These are phyloP conservation scores for Salix udensis DNA, from an alignment of 345 rosid species.

Conservation along the genomic window DNA sequence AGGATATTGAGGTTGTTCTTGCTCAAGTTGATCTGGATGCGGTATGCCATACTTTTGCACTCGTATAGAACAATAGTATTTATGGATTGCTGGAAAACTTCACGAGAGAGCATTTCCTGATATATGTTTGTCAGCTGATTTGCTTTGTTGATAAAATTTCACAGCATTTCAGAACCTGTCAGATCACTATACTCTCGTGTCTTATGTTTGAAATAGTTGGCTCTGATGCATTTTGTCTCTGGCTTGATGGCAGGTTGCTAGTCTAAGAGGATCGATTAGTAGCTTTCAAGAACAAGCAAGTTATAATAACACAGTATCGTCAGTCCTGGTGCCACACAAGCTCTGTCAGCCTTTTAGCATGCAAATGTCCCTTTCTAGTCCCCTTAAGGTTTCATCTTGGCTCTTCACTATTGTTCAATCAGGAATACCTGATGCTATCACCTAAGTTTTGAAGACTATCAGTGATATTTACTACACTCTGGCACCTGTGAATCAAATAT, in stretches of 20 bases:
- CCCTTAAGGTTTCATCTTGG: conserved; percentile 52
- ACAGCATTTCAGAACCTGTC: background rate
- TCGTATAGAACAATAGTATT: background rate
- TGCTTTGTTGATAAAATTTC: background rate
- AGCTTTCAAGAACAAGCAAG: conserved; percentile 91
- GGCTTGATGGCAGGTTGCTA: conserved; percentile 67
- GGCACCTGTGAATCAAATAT: background rate
- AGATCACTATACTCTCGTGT: background rate
- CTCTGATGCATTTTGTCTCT: background rate
- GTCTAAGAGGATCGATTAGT: conserved; percentile 82
- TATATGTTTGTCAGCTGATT: background rate
- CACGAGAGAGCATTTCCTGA: background rate
- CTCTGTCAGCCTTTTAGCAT: conserved; percentile 71
- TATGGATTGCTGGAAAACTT: background rate
- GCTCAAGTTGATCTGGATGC: conserved; percentile 92
- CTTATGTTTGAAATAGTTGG: background rate
- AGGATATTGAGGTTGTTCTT: conserved; percentile 81
- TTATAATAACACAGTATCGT: conserved; percentile 55
- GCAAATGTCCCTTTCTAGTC: conserved; percentile 65
- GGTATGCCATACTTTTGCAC: conserved; percentile 37
- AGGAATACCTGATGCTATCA: background rate
- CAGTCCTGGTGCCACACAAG: conserved; percentile 60
- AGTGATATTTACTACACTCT: background rate
- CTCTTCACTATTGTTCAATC: background rate
- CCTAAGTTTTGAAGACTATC: background rate